Percentiles rank a stretch among this genome's conserved stretches.
Evolutionary conservation across 2,329 filamentous ascomycete species (phyloP).

Genomic region (Golovinomyces cichoracearum): DNA sequence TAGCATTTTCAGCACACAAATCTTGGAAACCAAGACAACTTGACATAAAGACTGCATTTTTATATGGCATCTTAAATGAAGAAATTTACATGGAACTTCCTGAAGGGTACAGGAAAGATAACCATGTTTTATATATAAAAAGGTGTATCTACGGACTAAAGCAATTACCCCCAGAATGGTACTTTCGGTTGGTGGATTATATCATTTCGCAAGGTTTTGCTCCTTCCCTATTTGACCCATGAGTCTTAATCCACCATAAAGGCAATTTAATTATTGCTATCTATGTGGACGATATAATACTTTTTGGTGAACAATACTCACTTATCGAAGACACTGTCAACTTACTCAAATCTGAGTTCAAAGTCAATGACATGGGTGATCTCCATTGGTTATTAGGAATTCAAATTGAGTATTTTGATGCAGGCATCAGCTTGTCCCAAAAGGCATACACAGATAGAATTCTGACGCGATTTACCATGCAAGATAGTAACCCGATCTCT

Average conservation of each 20-base stretch:
- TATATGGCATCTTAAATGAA: neutral
- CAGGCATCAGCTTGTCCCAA: neutral
- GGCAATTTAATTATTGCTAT: neutral
- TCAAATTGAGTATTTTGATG: neutral
- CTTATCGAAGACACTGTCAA: neutral
- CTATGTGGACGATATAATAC: neutral
- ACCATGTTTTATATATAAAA: neutral
- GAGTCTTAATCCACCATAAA: neutral
- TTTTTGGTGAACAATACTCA: neutral
- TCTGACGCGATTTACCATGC: neutral
- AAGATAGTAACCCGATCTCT: neutral
- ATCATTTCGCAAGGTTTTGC: neutral
- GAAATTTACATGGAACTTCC: neutral
- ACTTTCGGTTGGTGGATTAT: neutral
- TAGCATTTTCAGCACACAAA: neutral
- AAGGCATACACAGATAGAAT: neutral
- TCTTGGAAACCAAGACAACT: neutral
- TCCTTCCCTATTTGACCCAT: neutral
- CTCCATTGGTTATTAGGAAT: neutral
- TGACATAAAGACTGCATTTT: neutral
- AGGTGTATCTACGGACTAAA: neutral
- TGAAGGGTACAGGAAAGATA: neutral
- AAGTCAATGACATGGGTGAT: neutral
- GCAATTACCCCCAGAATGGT: neutral
- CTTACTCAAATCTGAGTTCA: neutral